Percentiles rank a stretch among this genome's conserved stretches.
Evolutionary conservation across 306 rosid genomes (phyloP).

Genomic region (Cyamopsis tetragonoloba): DNA sequence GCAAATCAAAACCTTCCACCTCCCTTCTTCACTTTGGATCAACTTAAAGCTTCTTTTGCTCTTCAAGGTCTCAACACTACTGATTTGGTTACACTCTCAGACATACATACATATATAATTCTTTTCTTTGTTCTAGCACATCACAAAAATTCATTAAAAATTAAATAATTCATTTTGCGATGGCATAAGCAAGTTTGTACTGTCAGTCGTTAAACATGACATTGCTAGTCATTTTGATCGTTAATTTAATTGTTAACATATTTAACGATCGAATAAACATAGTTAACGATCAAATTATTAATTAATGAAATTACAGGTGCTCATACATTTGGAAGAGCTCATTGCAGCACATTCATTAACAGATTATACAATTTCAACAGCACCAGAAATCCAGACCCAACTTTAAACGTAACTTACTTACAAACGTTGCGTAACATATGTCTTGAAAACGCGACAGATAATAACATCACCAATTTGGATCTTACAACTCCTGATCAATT

Average conservation of each 20-base stretch:
- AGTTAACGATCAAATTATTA: no score
- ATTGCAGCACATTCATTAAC: not conserved
- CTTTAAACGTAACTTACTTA: slow-evolving; percentile 12
- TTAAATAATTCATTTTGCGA: no score
- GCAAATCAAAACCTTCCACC: slow-evolving; percentile 38
- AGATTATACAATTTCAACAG: slow-evolving; percentile 25
- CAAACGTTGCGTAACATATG: not conserved
- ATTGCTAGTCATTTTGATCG: no score
- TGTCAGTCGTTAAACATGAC: no score
- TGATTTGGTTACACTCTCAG: slow-evolving; percentile 57
- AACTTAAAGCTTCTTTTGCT: slow-evolving; percentile 18
- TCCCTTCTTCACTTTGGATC: not conserved
- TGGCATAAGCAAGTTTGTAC: no score
- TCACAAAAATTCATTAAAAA: no score
- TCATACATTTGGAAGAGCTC: slow-evolving; percentile 37
- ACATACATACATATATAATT: no score
- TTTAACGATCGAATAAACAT: no score
- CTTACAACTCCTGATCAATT: slow-evolving; percentile 20
- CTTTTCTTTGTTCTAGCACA: no score
- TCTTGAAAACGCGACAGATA: not conserved
- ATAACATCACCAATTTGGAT: slow-evolving; percentile 17
- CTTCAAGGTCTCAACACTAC: slow-evolving; percentile 34
- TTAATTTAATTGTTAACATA: no score
- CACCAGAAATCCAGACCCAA: slow-evolving; percentile 26
- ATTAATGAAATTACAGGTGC: no score